Evolutionary conservation across 495 filamentous ascomycete species (phyloP).

Genomic region (Penicillium diatomitis): DNA sequence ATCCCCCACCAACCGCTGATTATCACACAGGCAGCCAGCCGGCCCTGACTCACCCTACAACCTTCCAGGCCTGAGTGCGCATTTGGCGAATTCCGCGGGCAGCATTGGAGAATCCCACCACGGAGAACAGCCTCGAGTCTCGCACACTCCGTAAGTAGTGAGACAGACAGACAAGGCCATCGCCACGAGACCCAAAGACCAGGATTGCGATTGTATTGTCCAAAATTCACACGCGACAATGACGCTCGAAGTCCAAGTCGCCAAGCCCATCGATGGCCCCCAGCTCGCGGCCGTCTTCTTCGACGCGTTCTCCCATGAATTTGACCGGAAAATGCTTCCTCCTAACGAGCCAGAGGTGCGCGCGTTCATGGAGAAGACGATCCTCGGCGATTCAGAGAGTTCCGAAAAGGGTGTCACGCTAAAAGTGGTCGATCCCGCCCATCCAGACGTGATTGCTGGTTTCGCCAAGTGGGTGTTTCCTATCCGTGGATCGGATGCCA

Average conservation of each 20-base stretch:
- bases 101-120: too few species aligned
- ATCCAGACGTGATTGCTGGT: slow-evolving; percentile 6
- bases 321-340: slow-evolving; percentile 18
- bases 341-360: slow-evolving; percentile 14
- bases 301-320: slow-evolving; percentile 12
- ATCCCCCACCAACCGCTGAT: too few species aligned
- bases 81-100: too few species aligned
- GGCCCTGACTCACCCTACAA: too few species aligned
- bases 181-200: too few species aligned
- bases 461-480: slow-evolving; percentile 21
- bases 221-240: slow-evolving; percentile 1
- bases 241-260: slow-evolving; percentile 8
- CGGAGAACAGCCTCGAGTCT: too few species aligned
- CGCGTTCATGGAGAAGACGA: slow-evolving; percentile 8
- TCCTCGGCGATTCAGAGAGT: neutral
- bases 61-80: too few species aligned
- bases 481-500: neutral
- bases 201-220: too few species aligned
- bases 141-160: neutral
- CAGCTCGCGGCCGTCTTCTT: slow-evolving; percentile 13
- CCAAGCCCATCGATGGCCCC: slow-evolving; percentile 9
- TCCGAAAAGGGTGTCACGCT: slow-evolving; percentile 5
- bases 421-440: slow-evolving; percentile 8
- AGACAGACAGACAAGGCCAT: neutral
- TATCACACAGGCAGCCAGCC: too few species aligned